These are phyloP conservation scores for Canariomyces notabilis DNA, from an alignment of 2,329 filamentous ascomycete genomes.

Conservation along the genomic window DNA sequence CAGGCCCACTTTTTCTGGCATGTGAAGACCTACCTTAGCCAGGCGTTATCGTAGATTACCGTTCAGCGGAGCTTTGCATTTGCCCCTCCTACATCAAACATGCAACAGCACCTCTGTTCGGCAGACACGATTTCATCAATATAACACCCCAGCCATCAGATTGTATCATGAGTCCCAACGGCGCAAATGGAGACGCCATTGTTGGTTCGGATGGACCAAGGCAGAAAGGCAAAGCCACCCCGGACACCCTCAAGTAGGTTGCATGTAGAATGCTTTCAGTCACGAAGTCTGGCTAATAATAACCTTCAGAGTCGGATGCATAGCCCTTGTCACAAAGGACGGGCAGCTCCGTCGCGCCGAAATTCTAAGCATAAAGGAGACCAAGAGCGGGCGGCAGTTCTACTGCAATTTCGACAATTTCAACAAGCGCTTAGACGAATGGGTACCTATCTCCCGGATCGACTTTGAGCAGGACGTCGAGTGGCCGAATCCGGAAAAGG, in stretches of 20 bases:
- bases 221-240: constrained; percentile 75
- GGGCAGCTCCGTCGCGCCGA: constrained; percentile 86
- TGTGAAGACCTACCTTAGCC: too few species aligned
- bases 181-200: constrained; percentile 45
- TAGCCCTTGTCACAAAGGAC: constrained; percentile 62
- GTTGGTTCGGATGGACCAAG: constrained; percentile 54
- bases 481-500: constrained; percentile 89
- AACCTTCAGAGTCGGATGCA: constrained; percentile 46
- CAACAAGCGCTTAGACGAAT: constrained; percentile 83
- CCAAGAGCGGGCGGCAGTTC: constrained; percentile 81
- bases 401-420: constrained; percentile 99
- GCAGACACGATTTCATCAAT: constrained; percentile 18
- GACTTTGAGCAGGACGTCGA: constrained; percentile 89
- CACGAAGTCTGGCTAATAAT: neutral
- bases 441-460: constrained; percentile 77
- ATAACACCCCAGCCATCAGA: constrained; percentile 15
- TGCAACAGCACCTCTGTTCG: neutral
- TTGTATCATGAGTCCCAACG: constrained; percentile 47
- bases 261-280: neutral
- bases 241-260: constrained; percentile 73
- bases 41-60: too few species aligned
- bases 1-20: too few species aligned
- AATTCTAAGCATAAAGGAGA: constrained; percentile 88
- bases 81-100: too few species aligned
- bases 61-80: too few species aligned